Conservation (phyloP, 305 asterid genomes). For the Fraxinus paxiana region DNA sequence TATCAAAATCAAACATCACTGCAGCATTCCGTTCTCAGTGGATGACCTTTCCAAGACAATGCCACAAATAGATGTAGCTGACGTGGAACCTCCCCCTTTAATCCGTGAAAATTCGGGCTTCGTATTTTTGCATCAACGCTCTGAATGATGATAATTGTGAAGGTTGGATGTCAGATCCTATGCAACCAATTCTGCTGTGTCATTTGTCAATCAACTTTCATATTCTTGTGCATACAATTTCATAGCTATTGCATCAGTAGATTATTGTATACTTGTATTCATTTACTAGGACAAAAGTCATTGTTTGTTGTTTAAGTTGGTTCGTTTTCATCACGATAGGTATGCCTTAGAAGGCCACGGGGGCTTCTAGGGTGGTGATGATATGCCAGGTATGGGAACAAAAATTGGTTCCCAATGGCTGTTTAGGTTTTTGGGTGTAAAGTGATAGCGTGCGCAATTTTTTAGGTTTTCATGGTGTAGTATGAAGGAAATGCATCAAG, state of each 20-base stretch:
- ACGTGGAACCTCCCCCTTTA: slow-evolving; percentile 88
- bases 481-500: neutral
- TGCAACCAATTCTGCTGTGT: slow-evolving; percentile 12
- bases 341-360: slow-evolving; percentile 31
- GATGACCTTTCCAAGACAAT: slow-evolving; percentile 90
- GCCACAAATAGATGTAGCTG: slow-evolving; percentile 72
- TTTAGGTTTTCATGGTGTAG: neutral
- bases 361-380: slow-evolving; percentile 30
- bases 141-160: slow-evolving; percentile 38
- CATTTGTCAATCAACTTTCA: slow-evolving; percentile 15
- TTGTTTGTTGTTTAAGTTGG: slow-evolving; percentile 40
- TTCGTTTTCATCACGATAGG: slow-evolving; percentile 37
- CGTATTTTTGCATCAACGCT: slow-evolving; percentile 72
- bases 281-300: slow-evolving; percentile 36
- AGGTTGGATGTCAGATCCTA: slow-evolving; percentile 13
- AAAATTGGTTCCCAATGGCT: neutral
- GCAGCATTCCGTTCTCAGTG: slow-evolving; percentile 95
- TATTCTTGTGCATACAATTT: slow-evolving; percentile 40
- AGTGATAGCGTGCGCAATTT: neutral
- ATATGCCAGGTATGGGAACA: slow-evolving; percentile 30
- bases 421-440: neutral
- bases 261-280: slow-evolving; percentile 36
- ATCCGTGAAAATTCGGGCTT: slow-evolving; percentile 89
- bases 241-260: slow-evolving; percentile 11
- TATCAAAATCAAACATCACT: neutral